phyloP scores from a whole-genome alignment of 1,139 yeast species.

The Debaryomyces coudertii region DNA sequence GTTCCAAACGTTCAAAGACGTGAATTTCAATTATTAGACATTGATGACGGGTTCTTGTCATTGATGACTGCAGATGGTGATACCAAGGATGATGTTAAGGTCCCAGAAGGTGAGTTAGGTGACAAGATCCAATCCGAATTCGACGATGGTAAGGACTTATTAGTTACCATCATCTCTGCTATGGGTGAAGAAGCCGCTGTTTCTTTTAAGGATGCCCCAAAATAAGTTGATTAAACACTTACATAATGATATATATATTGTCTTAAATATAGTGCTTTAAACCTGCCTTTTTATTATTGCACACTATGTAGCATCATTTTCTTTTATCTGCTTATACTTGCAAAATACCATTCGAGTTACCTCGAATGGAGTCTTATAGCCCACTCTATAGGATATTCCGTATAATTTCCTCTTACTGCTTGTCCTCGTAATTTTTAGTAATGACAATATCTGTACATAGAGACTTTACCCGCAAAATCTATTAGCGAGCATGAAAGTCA shows the following conservation, averaged over 20 bases:
- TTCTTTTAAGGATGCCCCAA: slow-evolving; percentile 98
- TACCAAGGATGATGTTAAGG: slow-evolving; percentile 98
- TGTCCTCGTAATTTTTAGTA: not conserved
- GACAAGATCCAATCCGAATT: slow-evolving; percentile 87
- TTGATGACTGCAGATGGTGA: slow-evolving; percentile 97
- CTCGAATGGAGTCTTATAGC: not conserved
- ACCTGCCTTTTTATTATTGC: not conserved
- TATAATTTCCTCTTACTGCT: not conserved
- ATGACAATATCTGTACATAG: not conserved
- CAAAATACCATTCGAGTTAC: not conserved
- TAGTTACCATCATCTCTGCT: slow-evolving; percentile 94
- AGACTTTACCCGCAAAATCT: not conserved
- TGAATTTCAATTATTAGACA: slow-evolving; percentile 96
- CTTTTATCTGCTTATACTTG: not conserved
- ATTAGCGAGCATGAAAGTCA: too few species aligned
- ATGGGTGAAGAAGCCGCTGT: slow-evolving; percentile 99
- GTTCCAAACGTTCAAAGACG: slow-evolving; percentile 96
- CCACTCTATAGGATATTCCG: not conserved
- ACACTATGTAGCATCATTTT: not conserved
- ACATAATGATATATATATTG: slow-evolving; percentile 4
- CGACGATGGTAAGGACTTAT: slow-evolving; percentile 97
- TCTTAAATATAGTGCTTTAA: not conserved
- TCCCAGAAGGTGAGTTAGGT: slow-evolving; percentile 98
- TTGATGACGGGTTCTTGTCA: slow-evolving; percentile 97
- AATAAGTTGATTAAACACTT: slow-evolving; percentile 26